Evolutionary conservation across 768 basidiomycete species (phyloP).

Genomic region (Boletus sp.): DNA sequence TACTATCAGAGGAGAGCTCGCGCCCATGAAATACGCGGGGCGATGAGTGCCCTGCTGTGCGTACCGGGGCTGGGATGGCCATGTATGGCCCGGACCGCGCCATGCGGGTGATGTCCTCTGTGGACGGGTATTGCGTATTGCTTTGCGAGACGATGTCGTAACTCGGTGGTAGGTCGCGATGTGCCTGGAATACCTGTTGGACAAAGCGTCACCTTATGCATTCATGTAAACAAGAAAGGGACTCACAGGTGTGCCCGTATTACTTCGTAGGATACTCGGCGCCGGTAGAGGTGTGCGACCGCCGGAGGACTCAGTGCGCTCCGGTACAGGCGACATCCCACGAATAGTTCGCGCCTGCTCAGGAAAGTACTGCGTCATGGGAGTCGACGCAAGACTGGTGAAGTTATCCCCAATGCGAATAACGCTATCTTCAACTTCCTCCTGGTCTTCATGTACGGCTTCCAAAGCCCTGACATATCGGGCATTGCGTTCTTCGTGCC

Average conservation of each 20-base stretch:
- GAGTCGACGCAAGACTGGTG: constrained; percentile 12
- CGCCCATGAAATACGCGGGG: constrained; percentile 21
- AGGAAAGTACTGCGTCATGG: constrained; percentile 7
- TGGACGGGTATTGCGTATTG: constrained; percentile 17
- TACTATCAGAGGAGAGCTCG: constrained; percentile 26
- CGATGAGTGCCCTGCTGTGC: constrained; percentile 34
- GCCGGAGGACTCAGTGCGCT: neutral
- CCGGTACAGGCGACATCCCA: constrained; percentile 4
- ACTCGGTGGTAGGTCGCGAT: constrained; percentile 13
- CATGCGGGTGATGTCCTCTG: constrained; percentile 22
- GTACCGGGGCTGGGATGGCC: constrained; percentile 38
- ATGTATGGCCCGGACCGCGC: constrained; percentile 28
- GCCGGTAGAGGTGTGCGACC: neutral
- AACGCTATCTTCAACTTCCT: constrained; percentile 10
- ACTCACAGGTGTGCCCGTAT: constrained; percentile 16
- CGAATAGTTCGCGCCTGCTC: constrained; percentile 6
- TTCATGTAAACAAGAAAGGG: neutral
- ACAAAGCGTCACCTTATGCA: neutral
- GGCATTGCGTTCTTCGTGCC: neutral
- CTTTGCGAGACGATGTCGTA: constrained; percentile 16
- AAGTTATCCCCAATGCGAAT: constrained; percentile 23
- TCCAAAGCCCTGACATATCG: constrained; percentile 7
- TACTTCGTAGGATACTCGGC: neutral
- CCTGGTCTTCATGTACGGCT: constrained; percentile 10
- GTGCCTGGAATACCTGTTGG: constrained; percentile 6